Evolutionary conservation across 352 stramenopile species (phyloP).

Genomic region (Hyaloperonospora arabidopsidis): DNA sequence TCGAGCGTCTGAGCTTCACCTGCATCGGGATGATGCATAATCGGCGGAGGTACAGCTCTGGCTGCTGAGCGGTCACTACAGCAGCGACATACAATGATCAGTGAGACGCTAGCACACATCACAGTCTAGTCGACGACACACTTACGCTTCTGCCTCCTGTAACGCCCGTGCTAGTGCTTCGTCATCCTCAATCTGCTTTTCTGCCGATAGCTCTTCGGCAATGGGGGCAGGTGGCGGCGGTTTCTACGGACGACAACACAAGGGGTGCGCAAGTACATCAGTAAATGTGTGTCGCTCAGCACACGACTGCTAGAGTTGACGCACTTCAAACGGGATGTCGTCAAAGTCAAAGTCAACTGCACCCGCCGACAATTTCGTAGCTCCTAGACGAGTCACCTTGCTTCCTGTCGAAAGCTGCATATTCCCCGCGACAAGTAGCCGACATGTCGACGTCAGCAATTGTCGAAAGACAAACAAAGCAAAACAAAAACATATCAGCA

Average conservation of each 20-base stretch:
- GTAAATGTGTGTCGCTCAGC: background rate
- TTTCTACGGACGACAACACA: slow-evolving; percentile 36
- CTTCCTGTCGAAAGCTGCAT: slow-evolving; percentile 31
- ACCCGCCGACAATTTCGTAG: slow-evolving; percentile 68
- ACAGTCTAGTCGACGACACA: background rate
- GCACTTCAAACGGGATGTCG: slow-evolving; percentile 79
- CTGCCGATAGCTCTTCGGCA: slow-evolving; percentile 24
- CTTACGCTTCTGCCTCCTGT: slow-evolving; percentile 74
- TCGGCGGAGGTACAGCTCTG: slow-evolving; percentile 9
- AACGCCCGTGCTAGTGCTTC: slow-evolving; percentile 74
- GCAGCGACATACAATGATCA: slow-evolving; percentile 1
- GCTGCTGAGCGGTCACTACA: slow-evolving; percentile 24
- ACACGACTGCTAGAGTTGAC: background rate
- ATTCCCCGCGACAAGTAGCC: slow-evolving; percentile 24
- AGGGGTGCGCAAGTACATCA: background rate
- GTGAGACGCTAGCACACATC: background rate
- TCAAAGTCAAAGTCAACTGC: slow-evolving; percentile 83
- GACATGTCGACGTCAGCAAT: too few relatives aligned
- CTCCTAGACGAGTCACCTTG: slow-evolving; percentile 51
- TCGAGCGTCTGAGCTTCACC: slow-evolving; percentile 54
- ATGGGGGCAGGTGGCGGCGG: slow-evolving; percentile 40
- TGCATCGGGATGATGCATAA: slow-evolving; percentile 22
- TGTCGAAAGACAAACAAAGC: background rate
- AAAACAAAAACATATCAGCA: background rate
- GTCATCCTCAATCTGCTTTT: slow-evolving; percentile 84